Evolutionary conservation across 1,284 basidiomycete genomes (phyloP).

Genomic region (Sanghuangporus baumii): DNA sequence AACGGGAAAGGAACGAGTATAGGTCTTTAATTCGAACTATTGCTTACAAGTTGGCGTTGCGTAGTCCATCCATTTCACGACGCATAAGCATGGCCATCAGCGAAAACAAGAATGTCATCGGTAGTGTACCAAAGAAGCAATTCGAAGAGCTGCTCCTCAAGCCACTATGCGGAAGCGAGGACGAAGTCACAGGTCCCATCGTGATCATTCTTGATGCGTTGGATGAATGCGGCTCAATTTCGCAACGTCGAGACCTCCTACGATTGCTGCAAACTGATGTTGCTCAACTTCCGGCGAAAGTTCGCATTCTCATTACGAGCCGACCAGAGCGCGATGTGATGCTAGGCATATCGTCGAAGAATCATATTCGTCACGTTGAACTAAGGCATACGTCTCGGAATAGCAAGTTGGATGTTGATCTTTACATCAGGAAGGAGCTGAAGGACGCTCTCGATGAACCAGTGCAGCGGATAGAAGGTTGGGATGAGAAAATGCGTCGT

Average conservation of each 20-base stretch:
- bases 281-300: neutral
- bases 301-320: conserved; percentile 1
- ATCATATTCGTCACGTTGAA: neutral
- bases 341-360: neutral
- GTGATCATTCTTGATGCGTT: neutral
- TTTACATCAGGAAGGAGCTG: neutral
- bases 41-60: neutral
- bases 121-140: neutral
- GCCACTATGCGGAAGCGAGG: neutral
- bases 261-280: neutral
- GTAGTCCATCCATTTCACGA: neutral
- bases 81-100: neutral
- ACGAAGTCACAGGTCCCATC: neutral
- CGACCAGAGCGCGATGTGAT: neutral
- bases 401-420: neutral
- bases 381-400: neutral
- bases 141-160: neutral
- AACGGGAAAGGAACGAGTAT: neutral
- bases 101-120: neutral
- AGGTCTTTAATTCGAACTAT: neutral
- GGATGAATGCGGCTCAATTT: neutral
- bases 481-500: neutral
- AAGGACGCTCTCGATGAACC: neutral
- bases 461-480: neutral
- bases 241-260: neutral